phyloP scores from a whole-genome alignment of 768 basidiomycete genomes.

The Boletus coccyginus region DNA sequence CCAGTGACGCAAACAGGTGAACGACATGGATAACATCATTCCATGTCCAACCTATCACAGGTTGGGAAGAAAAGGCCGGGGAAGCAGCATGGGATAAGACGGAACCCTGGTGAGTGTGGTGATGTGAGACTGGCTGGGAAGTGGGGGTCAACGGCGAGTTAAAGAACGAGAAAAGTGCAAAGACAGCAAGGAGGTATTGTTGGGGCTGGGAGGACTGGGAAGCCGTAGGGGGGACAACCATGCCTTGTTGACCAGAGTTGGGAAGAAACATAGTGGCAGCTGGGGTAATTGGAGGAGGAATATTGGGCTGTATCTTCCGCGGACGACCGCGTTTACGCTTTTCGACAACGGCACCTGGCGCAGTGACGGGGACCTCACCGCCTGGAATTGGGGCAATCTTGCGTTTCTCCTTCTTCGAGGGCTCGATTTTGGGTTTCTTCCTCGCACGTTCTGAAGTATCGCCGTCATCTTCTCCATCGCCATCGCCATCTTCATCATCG shows the following conservation, averaged over 20 bases:
- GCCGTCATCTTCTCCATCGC: constrained; percentile 37
- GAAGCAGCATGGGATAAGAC: constrained; percentile 45
- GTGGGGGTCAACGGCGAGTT: constrained; percentile 63
- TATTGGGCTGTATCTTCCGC: constrained; percentile 60
- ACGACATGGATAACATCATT: constrained; percentile 56
- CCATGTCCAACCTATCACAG: constrained; percentile 40
- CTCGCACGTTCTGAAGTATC: constrained; percentile 47
- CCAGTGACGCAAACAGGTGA: constrained; percentile 63
- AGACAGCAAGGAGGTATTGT: constrained; percentile 79
- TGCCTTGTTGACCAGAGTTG: constrained; percentile 14
- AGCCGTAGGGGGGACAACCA: constrained; percentile 8
- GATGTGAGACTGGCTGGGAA: constrained; percentile 27
- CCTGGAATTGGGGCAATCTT: constrained; percentile 33
- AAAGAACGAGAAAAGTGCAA: constrained; percentile 85
- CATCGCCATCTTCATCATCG: constrained; percentile 44
- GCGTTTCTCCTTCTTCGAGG: constrained; percentile 43
- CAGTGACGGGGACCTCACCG: constrained; percentile 27
- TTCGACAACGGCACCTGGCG: constrained; percentile 45
- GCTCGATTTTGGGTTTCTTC: constrained; percentile 58
- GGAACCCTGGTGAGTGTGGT: constrained; percentile 57
- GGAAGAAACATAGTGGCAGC: constrained; percentile 19
- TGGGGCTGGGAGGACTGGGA: constrained; percentile 27
- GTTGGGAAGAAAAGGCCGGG: constrained; percentile 15
- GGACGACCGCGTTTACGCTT: constrained; percentile 86
- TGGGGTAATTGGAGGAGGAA: constrained; percentile 34